Base-by-base conservation (phyloP, 2,329 filamentous ascomycete species). In the Monosporascus sp. region DNA sequence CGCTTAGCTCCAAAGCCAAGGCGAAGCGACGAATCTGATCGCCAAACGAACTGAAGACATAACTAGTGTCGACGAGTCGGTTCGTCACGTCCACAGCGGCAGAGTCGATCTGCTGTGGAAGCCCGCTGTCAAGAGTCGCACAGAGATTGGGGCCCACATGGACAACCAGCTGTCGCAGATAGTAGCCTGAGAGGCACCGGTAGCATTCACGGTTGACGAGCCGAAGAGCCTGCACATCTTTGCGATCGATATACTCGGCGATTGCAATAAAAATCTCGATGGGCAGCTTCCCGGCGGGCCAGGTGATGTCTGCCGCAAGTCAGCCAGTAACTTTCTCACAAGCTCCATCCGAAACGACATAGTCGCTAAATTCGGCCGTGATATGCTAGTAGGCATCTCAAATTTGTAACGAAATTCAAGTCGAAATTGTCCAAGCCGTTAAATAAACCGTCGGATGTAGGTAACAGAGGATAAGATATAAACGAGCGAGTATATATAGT, bases 1-100 rank as follows among this genome's bases (percentile, higher is more conserved):
- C 81, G 52, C 81, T 78, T n/a, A 88, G 75, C 61, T 89, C 86
- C 56, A 89, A 83, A 24, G 83, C 84, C 64, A 90, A 79, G 5
- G 84, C 86, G 61, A 87, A 88, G 51, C 78, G 78, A 27, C 73
- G 71, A 52, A 89, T 86, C 52, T 82, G 77, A 31, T 72, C 70
- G 11, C 82, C 82, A 65, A 87, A 85, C 17, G 78, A 76, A 58
- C 81, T 69, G 59, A 87, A 86, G 35, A 87, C 78, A 55, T 80
- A 74, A 63, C 68, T 67, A 7, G 56, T 61, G 50, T 67, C 65
- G 7, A 58, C 37, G 26, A 66, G 60, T 24, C 63, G 55, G 27
- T 49, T 40, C 67, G 69, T 53, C 20, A 58, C 22, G 37, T 57
- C 47, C 31, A 52, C 14, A n/a, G 51, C 19, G 45, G 54, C 8